Evolutionary conservation across 2,329 filamentous ascomycete species (phyloP).

Genomic region (Epichloe hybrida): DNA sequence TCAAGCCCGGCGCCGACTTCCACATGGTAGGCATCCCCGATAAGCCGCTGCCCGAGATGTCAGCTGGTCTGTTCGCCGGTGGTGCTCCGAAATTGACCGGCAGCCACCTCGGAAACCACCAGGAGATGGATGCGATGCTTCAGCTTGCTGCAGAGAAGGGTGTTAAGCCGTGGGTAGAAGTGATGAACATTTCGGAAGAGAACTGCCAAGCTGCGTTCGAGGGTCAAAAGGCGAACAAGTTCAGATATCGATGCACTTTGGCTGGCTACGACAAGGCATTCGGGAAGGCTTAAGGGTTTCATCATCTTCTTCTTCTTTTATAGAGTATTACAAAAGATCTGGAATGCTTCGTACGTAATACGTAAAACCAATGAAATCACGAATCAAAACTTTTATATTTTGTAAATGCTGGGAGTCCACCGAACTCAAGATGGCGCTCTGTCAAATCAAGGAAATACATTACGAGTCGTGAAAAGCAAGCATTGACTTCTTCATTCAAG

Average conservation of each 20-base stretch:
- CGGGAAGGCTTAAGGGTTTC: neutral
- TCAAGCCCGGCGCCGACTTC: slow-evolving; percentile 40
- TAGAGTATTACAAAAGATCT: too few relatives aligned
- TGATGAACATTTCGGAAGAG: slow-evolving; percentile 51
- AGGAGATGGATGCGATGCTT: slow-evolving; percentile 46
- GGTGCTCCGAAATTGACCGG: slow-evolving; percentile 39
- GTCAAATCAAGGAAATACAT: too few relatives aligned
- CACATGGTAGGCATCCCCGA: slow-evolving; percentile 46
- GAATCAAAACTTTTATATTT: too few relatives aligned
- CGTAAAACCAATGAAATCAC: too few relatives aligned
- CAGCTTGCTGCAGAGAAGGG: slow-evolving; percentile 41
- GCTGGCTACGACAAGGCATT: slow-evolving; percentile 56
- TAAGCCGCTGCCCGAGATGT: slow-evolving; percentile 29
- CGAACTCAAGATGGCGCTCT: too few relatives aligned
- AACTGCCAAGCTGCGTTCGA: slow-evolving; percentile 58
- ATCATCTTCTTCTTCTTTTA: too few relatives aligned
- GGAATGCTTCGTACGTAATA: too few relatives aligned
- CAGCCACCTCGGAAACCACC: slow-evolving; percentile 48
- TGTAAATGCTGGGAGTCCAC: too few relatives aligned
- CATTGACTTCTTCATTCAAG: too few relatives aligned
- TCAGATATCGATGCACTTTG: slow-evolving; percentile 59
- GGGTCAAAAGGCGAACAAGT: slow-evolving; percentile 56
- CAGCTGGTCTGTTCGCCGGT: slow-evolving; percentile 28
- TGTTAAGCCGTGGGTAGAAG: slow-evolving; percentile 43
- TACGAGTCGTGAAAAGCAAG: too few relatives aligned